Evolutionary conservation across 257 asterid genomes (phyloP).

Genomic region (Solanum habrochaites): DNA sequence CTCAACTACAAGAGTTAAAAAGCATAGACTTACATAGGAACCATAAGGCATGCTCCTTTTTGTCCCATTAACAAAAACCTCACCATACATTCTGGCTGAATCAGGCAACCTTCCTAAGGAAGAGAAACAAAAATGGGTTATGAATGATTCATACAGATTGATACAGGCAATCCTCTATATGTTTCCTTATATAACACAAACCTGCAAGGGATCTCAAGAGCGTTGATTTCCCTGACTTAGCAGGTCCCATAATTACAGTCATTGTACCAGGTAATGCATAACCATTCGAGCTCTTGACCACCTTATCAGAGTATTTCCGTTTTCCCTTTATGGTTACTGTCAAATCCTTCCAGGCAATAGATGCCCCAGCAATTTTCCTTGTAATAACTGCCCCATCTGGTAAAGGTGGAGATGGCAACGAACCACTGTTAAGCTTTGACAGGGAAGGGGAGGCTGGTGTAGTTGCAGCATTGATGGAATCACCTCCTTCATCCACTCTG

Average conservation of each 20-base stretch:
- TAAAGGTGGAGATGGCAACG: constrained; percentile 77
- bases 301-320: constrained; percentile 82
- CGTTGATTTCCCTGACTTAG: constrained; percentile 98
- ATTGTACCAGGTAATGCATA: constrained; percentile 95
- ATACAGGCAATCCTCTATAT: not conserved
- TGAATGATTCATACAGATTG: not conserved
- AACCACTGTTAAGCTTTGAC: constrained; percentile 78
- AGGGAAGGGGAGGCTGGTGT: constrained; percentile 81
- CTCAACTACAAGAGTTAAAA: not conserved
- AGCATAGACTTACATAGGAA: constrained; percentile 56
- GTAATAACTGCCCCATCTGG: constrained; percentile 57
- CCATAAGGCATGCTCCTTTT: constrained; percentile 69
- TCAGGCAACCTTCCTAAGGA: constrained; percentile 75
- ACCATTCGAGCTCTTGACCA: constrained; percentile 85
- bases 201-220: constrained; percentile 95
- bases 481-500: constrained; percentile 74
- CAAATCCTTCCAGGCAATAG: constrained; percentile 93
- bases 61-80: constrained; percentile 77
- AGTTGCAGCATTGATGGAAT: constrained; percentile 68
- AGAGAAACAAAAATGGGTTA: constrained; percentile 3
- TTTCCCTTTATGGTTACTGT: constrained; percentile 88
- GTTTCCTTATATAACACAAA: constrained; percentile 6
- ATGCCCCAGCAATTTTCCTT: constrained; percentile 72
- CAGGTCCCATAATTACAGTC: constrained; percentile 99
- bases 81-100: constrained; percentile 78